Base-by-base conservation (phyloP, 2,329 filamentous ascomycete species). In the Pyrenophora teres region DNA sequence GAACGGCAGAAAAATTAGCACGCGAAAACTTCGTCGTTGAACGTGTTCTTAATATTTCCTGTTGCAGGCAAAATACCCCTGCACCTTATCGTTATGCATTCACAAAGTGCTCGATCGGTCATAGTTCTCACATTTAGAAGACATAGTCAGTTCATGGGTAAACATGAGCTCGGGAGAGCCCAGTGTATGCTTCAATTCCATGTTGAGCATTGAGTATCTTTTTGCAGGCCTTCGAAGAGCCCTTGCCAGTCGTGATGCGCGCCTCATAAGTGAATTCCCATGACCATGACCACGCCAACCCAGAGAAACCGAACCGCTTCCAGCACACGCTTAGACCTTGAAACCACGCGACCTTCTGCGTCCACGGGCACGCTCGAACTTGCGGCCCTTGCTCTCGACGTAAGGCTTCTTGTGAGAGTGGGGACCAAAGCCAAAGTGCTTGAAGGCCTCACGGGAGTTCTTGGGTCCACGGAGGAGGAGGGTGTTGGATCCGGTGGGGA, bases 351-450 rank as follows among this genome's bases (percentile, higher is more conserved):
- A 97, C 79, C 92, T 85, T 88, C 94, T 95, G 82, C 94, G 92
- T 81, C 94, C 95, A 94, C 94, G 92, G 75, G 92, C 94, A 75
- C 87, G 86, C 88, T 99, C 95, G 85, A 99, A 99, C 86, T 99
- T 99, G 82, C 94, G 89, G 76, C 95, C 95, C 90, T 99, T 99
- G 85, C 91, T 96, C 81, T 91, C 86, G 75, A 99, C 86, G 72
- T 96, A 90, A 70, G 93, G 93, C 87, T 97, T 97, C 93, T 97
- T 99, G 88, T 96, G 83, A 80, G 87, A 92, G 87, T 99, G 94
- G 66, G 94, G 94, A 68, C 94, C 95, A 72, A 99, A 89, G 77
- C 95, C 94, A 77, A 99, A 99, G 84, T 99, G 95, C 89, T 96
- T 97, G 80, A 97, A 83, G 62, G 94, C 90, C 87, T 99, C 94